Percentiles rank a stretch among this genome's conserved stretches.
These are phyloP conservation scores for Phytophthora citricola DNA, from an alignment of 352 stramenopile species.

Conservation along the genomic window DNA sequence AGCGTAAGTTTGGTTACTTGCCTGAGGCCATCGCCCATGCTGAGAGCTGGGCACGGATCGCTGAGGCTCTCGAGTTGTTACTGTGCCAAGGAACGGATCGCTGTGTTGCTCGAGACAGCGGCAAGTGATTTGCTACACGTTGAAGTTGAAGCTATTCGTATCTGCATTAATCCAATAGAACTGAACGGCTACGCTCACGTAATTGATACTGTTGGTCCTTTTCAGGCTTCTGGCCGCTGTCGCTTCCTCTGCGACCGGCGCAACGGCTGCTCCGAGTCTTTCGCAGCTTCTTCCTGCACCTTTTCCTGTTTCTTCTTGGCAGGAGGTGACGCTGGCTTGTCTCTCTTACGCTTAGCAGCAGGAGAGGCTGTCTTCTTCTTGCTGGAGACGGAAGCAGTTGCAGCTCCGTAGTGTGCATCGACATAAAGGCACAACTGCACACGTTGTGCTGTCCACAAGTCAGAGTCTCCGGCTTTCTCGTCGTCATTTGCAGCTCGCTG, in stretches of 20 bases:
- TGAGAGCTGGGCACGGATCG: slow-evolving; percentile 64
- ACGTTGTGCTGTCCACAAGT: slow-evolving; percentile 64
- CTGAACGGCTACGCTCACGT: background rate
- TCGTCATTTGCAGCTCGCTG: slow-evolving; percentile 37
- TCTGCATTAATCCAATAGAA: slow-evolving; percentile 7
- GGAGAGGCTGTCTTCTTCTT: slow-evolving; percentile 14
- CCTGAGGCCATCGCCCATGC: slow-evolving; percentile 75
- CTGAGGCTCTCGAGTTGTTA: slow-evolving; percentile 64
- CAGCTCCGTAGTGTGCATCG: slow-evolving; percentile 29
- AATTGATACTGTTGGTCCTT: background rate
- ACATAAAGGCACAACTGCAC: slow-evolving; percentile 81
- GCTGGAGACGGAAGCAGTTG: slow-evolving; percentile 1
- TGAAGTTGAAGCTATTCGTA: slow-evolving; percentile 23
- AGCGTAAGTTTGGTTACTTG: slow-evolving; percentile 83
- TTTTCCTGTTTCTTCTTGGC: slow-evolving; percentile 17
- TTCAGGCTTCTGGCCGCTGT: slow-evolving; percentile 8
- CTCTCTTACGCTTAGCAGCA: slow-evolving; percentile 30
- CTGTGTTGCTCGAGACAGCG: slow-evolving; percentile 11
- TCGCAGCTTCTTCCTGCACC: slow-evolving; percentile 5
- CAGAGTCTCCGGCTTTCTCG: slow-evolving; percentile 20
- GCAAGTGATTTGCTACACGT: slow-evolving; percentile 19
- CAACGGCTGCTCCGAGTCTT: slow-evolving; percentile 13
- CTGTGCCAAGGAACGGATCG: slow-evolving; percentile 36
- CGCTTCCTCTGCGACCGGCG: slow-evolving; percentile 36
- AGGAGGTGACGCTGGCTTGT: slow-evolving; percentile 10